Percentiles rank a stretch among this genome's conserved stretches.
Conservation (phyloP, 768 basidiomycete species). For the Boletus barrowsii region DNA sequence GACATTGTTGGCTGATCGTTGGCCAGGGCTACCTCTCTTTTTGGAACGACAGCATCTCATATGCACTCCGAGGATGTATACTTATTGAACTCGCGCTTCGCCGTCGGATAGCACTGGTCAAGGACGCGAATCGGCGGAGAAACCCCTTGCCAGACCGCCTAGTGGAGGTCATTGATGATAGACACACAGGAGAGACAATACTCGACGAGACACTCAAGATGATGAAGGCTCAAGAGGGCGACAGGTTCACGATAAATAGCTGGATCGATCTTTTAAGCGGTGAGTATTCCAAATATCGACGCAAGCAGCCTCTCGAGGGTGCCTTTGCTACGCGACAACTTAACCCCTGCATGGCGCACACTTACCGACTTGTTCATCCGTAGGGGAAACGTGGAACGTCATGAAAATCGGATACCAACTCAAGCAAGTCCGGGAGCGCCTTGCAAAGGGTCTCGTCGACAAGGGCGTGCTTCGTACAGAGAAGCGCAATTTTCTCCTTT, state of each 20-base stretch:
- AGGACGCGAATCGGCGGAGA: slow-evolving; percentile 72
- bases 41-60: slow-evolving; percentile 99
- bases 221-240: slow-evolving; percentile 76
- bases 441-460: slow-evolving; percentile 96
- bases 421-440: slow-evolving; percentile 95
- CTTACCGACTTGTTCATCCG: not conserved
- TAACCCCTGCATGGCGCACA: not conserved
- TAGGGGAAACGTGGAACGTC: slow-evolving; percentile 99
- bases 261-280: slow-evolving; percentile 97
- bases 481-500: slow-evolving; percentile 96
- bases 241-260: slow-evolving; percentile 65
- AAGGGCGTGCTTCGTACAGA: slow-evolving; percentile 99
- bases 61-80: slow-evolving; percentile 97
- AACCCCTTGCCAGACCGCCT: slow-evolving; percentile 77
- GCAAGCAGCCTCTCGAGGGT: not conserved
- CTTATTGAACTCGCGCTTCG: slow-evolving; percentile 96
- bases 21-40: slow-evolving; percentile 89
- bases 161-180: slow-evolving; percentile 88
- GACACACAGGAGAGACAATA: slow-evolving; percentile 93
- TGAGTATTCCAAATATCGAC: slow-evolving; percentile 28
- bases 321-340: not conserved
- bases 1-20: slow-evolving; percentile 10
- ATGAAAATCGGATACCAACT: slow-evolving; percentile 99
- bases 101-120: slow-evolving; percentile 86
- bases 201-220: slow-evolving; percentile 94